phyloP scores from a whole-genome alignment of 176 grass and related monocot species.

The Rhynchospora tenuis region DNA sequence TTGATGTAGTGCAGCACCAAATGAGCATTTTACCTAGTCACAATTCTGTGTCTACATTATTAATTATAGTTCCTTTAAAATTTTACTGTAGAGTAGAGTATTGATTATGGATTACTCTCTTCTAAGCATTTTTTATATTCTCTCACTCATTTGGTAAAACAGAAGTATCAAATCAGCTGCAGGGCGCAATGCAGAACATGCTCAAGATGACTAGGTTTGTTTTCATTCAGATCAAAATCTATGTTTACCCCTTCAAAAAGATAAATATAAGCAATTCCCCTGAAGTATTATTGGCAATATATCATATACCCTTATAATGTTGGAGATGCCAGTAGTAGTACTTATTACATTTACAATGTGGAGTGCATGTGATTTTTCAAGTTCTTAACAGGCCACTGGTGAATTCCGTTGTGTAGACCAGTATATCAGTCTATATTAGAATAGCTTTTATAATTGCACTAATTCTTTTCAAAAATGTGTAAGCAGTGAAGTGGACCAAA shows the following conservation, averaged over 20 bases:
- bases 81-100: not conserved
- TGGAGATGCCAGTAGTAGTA: not conserved
- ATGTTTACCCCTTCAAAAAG: not conserved
- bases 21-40: not conserved
- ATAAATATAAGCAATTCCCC: not conserved
- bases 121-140: not conserved
- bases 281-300: not conserved
- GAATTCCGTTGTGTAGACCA: not conserved
- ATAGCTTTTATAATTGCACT: not conserved
- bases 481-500: slow-evolving; percentile 73
- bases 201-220: slow-evolving; percentile 71
- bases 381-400: not conserved
- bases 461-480: not conserved
- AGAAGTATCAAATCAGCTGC: slow-evolving; percentile 85
- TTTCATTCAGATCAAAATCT: not conserved
- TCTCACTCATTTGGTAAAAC: slow-evolving; percentile 15
- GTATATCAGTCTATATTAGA: not conserved
- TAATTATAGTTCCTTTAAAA: not conserved
- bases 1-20: not conserved
- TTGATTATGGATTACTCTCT: not conserved
- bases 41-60: not conserved
- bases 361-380: not conserved
- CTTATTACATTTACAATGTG: not conserved
- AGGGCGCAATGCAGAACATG: slow-evolving; percentile 60
- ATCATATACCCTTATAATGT: not conserved